Conservation (phyloP, 768 basidiomycete species). For the Lactarius vividus region DNA sequence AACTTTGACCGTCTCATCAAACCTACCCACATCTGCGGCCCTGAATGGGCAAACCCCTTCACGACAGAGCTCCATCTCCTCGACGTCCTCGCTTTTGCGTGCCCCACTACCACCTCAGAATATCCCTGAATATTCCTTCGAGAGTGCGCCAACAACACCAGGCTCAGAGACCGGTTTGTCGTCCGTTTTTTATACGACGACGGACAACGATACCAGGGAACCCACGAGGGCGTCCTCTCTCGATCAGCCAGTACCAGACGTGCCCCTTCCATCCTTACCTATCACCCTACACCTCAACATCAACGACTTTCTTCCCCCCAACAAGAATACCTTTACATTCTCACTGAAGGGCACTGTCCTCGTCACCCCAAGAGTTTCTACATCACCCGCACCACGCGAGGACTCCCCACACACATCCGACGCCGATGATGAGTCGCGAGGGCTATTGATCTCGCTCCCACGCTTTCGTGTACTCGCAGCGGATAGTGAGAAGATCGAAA, state of each 20-base stretch:
- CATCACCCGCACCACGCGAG: conserved; percentile 31
- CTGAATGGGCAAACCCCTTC: conserved; percentile 38
- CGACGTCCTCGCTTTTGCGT: conserved; percentile 65
- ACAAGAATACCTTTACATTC: conserved; percentile 64
- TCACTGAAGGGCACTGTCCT: conserved; percentile 63
- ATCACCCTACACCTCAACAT: conserved; percentile 78
- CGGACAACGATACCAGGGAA: conserved; percentile 36
- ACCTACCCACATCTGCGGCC: conserved; percentile 14
- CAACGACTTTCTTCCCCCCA: conserved; percentile 66
- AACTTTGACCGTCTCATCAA: conserved; percentile 29
- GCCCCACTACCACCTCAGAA: conserved; percentile 67
- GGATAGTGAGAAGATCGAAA: conserved; percentile 57
- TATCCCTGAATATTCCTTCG: conserved; percentile 74
- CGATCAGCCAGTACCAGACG: conserved; percentile 29
- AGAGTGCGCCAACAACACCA: conserved; percentile 55
- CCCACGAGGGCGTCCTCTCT: conserved; percentile 42
- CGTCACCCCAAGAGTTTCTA: conserved; percentile 45
- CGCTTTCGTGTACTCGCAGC: conserved; percentile 67
- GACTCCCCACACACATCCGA: conserved; percentile 28
- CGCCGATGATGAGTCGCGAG: conserved; percentile 34
- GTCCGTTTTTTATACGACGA: conserved; percentile 40
- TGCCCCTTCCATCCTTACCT: conserved; percentile 49
- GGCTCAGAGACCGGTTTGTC: conserved; percentile 42
- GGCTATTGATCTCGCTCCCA: conserved; percentile 59
- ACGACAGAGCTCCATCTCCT: conserved; percentile 32